Conservation (phyloP, 768 basidiomycete genomes). For the Antrodiella citrinella region DNA sequence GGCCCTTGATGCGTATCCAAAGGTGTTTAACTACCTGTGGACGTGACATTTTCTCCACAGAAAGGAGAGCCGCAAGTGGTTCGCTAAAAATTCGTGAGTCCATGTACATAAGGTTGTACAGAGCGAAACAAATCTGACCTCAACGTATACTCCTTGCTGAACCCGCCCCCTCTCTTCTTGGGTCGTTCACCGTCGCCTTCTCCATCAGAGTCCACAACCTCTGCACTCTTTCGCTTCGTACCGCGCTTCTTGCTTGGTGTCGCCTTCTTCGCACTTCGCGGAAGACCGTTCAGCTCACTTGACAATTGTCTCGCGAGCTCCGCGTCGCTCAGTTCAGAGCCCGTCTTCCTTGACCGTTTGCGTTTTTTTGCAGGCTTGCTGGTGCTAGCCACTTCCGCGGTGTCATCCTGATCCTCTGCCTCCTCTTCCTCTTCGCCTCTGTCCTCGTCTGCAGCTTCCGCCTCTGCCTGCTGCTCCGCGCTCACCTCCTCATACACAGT, state of each 20-base stretch:
- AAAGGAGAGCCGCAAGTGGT: constrained; percentile 64
- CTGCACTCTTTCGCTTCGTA: constrained; percentile 24
- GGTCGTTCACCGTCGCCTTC: constrained; percentile 27
- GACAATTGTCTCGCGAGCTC: constrained; percentile 37
- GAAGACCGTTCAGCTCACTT: constrained; percentile 33
- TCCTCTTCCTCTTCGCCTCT: constrained; percentile 15
- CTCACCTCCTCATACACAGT: constrained; percentile 57
- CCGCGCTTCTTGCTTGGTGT: constrained; percentile 25
- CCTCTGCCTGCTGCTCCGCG: constrained; percentile 15
- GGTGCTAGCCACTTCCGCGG: constrained; percentile 15
- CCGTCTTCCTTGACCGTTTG: constrained; percentile 16
- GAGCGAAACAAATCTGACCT: constrained; percentile 43
- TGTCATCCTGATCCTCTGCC: constrained; percentile 3
- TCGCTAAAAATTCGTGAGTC: constrained; percentile 36
- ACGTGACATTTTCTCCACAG: constrained; percentile 62
- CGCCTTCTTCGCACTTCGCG: constrained; percentile 22
- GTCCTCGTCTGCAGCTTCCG: constrained; percentile 11
- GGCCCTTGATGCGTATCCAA: constrained; percentile 82
- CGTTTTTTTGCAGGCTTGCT: constrained; percentile 16
- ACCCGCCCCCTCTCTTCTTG: constrained; percentile 60
- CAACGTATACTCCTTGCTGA: constrained; percentile 67
- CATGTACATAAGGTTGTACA: constrained; percentile 2
- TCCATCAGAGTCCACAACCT: constrained; percentile 24
- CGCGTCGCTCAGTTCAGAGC: constrained; percentile 28
- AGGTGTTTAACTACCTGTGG: constrained; percentile 87